Conservation (phyloP, 306 rosid genomes). For the Vicia sativa region DNA sequence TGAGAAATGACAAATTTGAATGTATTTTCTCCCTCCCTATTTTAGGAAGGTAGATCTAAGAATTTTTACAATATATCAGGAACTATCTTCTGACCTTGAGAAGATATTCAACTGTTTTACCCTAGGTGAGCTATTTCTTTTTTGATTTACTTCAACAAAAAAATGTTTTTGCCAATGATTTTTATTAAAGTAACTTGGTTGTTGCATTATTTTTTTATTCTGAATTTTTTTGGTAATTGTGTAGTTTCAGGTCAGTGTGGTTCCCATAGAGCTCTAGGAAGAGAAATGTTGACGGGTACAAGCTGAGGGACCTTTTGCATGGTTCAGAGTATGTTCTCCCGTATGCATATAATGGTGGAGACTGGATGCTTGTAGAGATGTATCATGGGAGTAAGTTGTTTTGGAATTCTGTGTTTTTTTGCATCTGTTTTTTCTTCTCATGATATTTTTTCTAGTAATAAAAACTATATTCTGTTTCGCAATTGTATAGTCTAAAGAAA, state of each 20-base stretch:
- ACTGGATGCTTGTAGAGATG: slow-evolving; percentile 72
- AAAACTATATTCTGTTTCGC: slow-evolving; percentile 5
- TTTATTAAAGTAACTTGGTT: background rate
- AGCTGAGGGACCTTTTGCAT: slow-evolving; percentile 85
- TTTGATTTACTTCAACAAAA: slow-evolving; percentile 17
- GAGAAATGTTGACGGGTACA: slow-evolving; percentile 77
- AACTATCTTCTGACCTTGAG: slow-evolving; percentile 87
- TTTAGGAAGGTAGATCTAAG: slow-evolving; percentile 88
- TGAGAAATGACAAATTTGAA: background rate
- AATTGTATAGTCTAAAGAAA: background rate
- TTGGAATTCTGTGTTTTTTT: background rate
- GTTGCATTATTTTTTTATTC: slow-evolving; percentile 10
- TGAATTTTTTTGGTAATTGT: slow-evolving; percentile 21
- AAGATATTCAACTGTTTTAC: slow-evolving; percentile 95
- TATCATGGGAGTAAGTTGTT: slow-evolving; percentile 84
- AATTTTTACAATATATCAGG: slow-evolving; percentile 70
- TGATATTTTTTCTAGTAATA: slow-evolving; percentile 8
- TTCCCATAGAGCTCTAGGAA: slow-evolving; percentile 73
- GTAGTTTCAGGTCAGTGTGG: slow-evolving; percentile 75
- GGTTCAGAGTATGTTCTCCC: slow-evolving; percentile 92
- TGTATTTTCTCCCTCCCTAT: slow-evolving; percentile 77
- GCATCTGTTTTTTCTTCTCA: background rate
- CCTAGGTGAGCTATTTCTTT: slow-evolving; percentile 55
- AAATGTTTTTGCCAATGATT: background rate
- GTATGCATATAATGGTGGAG: slow-evolving; percentile 83